Evolutionary conservation across 2,329 filamentous ascomycete species (phyloP).

Genomic region (Fusarium torreyae): DNA sequence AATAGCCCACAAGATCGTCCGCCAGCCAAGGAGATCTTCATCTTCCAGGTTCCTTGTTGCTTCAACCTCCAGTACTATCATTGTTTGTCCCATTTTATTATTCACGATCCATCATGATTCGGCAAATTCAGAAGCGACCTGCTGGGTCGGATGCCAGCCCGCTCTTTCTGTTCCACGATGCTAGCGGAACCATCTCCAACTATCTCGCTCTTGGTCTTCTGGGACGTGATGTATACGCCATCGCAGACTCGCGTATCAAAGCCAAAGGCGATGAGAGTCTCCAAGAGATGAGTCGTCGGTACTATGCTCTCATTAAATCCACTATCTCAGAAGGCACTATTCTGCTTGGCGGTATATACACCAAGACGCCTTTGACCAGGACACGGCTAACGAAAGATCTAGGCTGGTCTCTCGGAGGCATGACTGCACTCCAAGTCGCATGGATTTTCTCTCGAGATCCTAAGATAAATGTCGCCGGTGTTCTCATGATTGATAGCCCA

Average conservation of each 20-base stretch:
- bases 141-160: constrained; percentile 6
- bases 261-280: constrained; percentile 3
- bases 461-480: constrained; percentile 3
- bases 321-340: constrained; percentile 11
- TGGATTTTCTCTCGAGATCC: constrained; percentile 14
- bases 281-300: constrained; percentile 10
- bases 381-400: not conserved
- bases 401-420: constrained; percentile 14
- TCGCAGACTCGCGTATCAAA: constrained; percentile 9
- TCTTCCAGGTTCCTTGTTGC: not conserved
- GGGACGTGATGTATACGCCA: constrained; percentile 15
- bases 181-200: constrained; percentile 11
- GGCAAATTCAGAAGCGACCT: constrained; percentile 14
- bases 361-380: not conserved
- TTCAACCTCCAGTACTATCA: not conserved
- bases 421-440: constrained; percentile 9
- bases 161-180: constrained; percentile 11
- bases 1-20: constrained; percentile 6
- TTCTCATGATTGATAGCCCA: constrained; percentile 11
- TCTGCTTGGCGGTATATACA: constrained; percentile 10
- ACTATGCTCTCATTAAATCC: constrained; percentile 16
- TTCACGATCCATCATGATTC: constrained; percentile 1
- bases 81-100: not conserved
- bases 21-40: not conserved
- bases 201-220: constrained; percentile 14